Base-by-base conservation (phyloP, 2,329 filamentous ascomycete genomes). In the Didymella arachidicola region DNA sequence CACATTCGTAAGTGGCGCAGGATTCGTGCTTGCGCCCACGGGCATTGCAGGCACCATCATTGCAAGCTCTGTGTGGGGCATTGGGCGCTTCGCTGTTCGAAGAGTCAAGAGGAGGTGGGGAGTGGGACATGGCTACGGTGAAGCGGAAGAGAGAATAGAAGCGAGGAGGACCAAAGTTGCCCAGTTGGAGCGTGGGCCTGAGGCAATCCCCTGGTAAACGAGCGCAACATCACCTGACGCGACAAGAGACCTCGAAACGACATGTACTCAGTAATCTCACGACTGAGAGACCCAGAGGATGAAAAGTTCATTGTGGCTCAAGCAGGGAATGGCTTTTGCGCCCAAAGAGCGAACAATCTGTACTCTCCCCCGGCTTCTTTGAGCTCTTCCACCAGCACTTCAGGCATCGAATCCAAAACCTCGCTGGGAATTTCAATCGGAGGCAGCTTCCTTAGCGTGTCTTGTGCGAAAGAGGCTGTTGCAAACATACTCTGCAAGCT, bases 21-120 rank as follows among this genome's bases (percentile, higher is more conserved):
- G 73, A 2, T 80, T 79, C 53, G 69, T 80, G 51, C 57, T 80
- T 34, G 78, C 79, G 39, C 79, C 79, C 11, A 78, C 78, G 2
- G 78, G 78, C 0, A 76, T 80, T 30, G 49, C 74, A 22, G 77
- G 74, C 2, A 75, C 75, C 11, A 71, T 75, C 26, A 68, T 74
- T 7, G 72, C 74, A 27, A 77, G 72, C 7, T 62, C 75, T 34
- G 44, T 79, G 2, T 80, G 78, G 78, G 79, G 76, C 0, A 52
- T 78, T 29, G 78, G 71, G 2, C 72, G 70, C 48, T 75, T 76
- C 64, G 77, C 73, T 29, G 70, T 73, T 48, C 62, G 71, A 53
- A 74, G 71, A 57, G 68, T 77, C 19, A 71, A 59, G 56, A 69
- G 62, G 52, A 72, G 73, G 57, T 69, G 70, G 60, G 63, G 62